A percentile compares a stretch with the other conserved stretches of the same genome.
These are phyloP conservation scores for Penicillium lividum DNA, from an alignment of 495 filamentous ascomycete genomes.

Conservation along the genomic window DNA sequence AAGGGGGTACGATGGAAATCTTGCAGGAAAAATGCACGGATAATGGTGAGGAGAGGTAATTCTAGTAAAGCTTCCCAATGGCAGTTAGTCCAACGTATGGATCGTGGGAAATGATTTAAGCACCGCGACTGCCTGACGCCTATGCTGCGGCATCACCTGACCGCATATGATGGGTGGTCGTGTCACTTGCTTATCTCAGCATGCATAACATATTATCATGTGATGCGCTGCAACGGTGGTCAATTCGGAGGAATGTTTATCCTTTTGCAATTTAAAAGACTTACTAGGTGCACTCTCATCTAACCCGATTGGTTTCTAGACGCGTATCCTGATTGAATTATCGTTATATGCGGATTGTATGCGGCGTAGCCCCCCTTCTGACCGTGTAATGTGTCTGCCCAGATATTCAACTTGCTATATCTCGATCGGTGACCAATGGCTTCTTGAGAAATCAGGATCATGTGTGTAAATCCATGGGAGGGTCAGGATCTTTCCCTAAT, in stretches of 20 bases:
- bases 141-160: constrained; percentile 21
- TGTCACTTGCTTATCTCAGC: neutral
- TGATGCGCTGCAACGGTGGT: constrained; percentile 12
- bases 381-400: too few relatives aligned
- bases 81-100: neutral
- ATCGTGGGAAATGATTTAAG: constrained; percentile 1
- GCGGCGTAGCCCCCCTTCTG: too few relatives aligned
- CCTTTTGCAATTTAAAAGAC: neutral
- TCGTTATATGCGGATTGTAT: too few relatives aligned
- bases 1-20: neutral
- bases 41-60: neutral
- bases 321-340: too few relatives aligned
- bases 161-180: neutral
- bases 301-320: too few relatives aligned
- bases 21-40: neutral
- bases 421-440: too few relatives aligned
- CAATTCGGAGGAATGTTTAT: constrained; percentile 17
- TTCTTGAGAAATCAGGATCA: too few relatives aligned
- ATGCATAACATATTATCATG: constrained; percentile 6
- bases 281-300: too few relatives aligned
- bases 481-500: too few relatives aligned
- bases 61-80: neutral
- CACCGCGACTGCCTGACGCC: constrained; percentile 9
- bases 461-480: too few relatives aligned
- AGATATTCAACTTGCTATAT: too few relatives aligned